A percentile compares a stretch with the other conserved stretches of the same genome.
These are phyloP conservation scores for Pleomassaria siparia DNA, from an alignment of 2,329 filamentous ascomycete genomes.

Conservation along the genomic window DNA sequence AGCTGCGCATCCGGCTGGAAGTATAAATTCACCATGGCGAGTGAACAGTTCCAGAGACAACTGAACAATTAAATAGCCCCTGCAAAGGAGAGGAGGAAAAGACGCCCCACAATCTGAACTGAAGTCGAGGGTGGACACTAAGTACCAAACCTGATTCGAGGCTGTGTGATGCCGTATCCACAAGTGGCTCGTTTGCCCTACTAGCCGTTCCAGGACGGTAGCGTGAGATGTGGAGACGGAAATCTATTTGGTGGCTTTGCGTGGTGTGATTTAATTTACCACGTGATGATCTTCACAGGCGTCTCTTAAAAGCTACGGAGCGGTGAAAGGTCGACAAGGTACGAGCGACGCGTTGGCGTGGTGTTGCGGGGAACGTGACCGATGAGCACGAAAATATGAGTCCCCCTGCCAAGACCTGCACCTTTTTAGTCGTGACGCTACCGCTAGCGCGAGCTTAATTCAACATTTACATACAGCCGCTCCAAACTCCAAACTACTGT, in stretches of 20 bases:
- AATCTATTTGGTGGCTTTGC: background rate
- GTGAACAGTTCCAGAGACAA: background rate
- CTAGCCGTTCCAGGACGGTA: background rate
- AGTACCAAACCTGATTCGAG: background rate
- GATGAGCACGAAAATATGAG: background rate
- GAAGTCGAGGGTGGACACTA: background rate
- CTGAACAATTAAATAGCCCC: background rate
- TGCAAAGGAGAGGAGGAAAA: background rate
- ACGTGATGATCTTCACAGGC: background rate
- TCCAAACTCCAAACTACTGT: no score
- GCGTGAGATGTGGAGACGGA: background rate
- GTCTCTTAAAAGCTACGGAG: background rate
- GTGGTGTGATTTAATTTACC: background rate
- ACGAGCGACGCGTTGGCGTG: background rate
- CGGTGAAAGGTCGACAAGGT: background rate
- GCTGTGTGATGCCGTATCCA: background rate
- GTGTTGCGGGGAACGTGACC: no score
- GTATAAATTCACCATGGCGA: slow-evolving; percentile 31
- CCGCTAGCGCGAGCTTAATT: background rate
- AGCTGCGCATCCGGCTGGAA: slow-evolving; percentile 35
- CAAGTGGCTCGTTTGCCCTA: background rate
- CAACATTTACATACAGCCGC: background rate
- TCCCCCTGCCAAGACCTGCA: background rate
- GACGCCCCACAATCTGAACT: background rate
- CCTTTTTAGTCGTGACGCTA: background rate